Evolutionary conservation across 306 rosid genomes (phyloP).

Genomic region (Urtica urens): DNA sequence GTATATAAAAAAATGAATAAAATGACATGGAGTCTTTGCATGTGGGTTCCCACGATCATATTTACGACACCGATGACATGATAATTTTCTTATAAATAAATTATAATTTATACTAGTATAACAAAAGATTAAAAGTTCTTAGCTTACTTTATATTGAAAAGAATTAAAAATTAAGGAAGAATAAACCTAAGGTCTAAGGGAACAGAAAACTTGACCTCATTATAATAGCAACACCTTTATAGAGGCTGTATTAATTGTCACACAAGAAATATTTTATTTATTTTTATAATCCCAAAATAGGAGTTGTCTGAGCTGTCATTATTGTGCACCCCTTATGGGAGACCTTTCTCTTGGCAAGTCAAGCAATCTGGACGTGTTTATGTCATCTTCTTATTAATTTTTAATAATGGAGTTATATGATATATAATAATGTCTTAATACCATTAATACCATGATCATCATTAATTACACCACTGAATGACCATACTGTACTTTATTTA

Average conservation of each 20-base stretch:
- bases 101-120: neutral
- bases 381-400: slow-evolving; percentile 14
- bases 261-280: neutral
- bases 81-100: slow-evolving; percentile 13
- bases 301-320: slow-evolving; percentile 27
- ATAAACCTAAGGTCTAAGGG: slow-evolving; percentile 14
- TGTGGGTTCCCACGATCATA: slow-evolving; percentile 39
- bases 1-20: neutral
- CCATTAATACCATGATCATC: too few relatives aligned
- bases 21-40: slow-evolving; percentile 27
- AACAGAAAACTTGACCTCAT: slow-evolving; percentile 12
- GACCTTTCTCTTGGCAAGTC: slow-evolving; percentile 24
- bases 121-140: slow-evolving; percentile 2
- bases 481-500: too few relatives aligned
- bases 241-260: neutral
- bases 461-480: too few relatives aligned
- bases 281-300: slow-evolving; percentile 16
- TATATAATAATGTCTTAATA: too few relatives aligned
- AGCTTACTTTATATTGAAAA: slow-evolving; percentile 4
- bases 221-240: slow-evolving; percentile 1
- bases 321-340: slow-evolving; percentile 9
- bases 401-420: too few relatives aligned
- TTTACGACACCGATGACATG: slow-evolving; percentile 26
- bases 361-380: slow-evolving; percentile 15
- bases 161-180: slow-evolving; percentile 1